Percentiles rank a stretch among this genome's conserved stretches.
These are phyloP conservation scores for Cnidoscolus chayamansa DNA, from an alignment of 441 rosid genomes.

Conservation along the genomic window DNA sequence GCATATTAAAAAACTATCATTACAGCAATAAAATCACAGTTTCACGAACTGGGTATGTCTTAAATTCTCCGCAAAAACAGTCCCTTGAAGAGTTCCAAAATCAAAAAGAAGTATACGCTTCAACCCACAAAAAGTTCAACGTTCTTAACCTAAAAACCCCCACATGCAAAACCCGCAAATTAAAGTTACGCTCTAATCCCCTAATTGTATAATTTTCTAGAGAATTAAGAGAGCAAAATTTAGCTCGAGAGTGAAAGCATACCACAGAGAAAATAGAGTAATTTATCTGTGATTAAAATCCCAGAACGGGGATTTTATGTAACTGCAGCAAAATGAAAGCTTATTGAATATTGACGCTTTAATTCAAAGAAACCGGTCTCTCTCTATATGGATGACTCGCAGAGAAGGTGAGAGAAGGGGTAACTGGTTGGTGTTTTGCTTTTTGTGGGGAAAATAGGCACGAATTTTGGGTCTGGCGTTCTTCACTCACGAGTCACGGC, in stretches of 20 bases:
- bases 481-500: not conserved
- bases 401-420: not conserved
- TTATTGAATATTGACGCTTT: not conserved
- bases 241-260: conserved; percentile 11
- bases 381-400: not conserved
- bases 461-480: conserved; percentile 10
- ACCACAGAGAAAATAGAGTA: conserved; percentile 12
- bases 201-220: not conserved
- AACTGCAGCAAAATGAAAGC: not conserved
- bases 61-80: not conserved
- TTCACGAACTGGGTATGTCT: not conserved
- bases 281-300: conserved; percentile 8
- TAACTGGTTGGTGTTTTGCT: not conserved
- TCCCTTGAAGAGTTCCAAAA: not conserved
- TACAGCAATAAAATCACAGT: conserved; percentile 4
- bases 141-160: conserved; percentile 21
- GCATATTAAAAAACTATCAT: too few relatives aligned
- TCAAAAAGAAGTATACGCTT: not conserved
- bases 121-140: conserved; percentile 1
- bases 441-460: not conserved
- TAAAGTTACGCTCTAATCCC: not conserved
- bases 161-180: not conserved
- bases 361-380: not conserved
- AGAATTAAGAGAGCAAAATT: conserved; percentile 8
- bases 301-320: conserved; percentile 9